Base-by-base conservation (phyloP, 169 alveolate genomes). In the Ichthyophthirius multifiliis region DNA sequence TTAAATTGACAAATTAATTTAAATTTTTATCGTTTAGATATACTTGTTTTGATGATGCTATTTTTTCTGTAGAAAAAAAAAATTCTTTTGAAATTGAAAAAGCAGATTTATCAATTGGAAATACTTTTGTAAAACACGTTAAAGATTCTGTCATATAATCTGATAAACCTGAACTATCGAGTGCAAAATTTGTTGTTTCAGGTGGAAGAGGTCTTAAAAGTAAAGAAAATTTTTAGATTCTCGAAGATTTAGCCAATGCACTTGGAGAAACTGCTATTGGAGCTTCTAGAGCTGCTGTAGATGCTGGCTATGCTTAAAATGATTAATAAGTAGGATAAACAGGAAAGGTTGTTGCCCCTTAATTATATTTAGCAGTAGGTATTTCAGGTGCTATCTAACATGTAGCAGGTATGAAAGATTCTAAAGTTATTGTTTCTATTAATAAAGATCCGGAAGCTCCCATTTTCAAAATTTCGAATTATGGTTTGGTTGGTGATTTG, bases 301-400 rank as follows among this genome's bases (percentile, higher is more conserved):
- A 81, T 71, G 94, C 94, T 20, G 94, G 94, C 43, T 85, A 62
- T 77, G 94, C 85, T 23, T 65, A 87, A 5, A 89, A 89, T 48
- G 94, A 89, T 63, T 47, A 82, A 43, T 89, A 94, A 90, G 92
- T 95, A 20, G 98, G 98, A 12, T 91, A 95, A 80, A 95, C 97
- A 13, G 98, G 98, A 10, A 95, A 95, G 78, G 96, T 94, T 20
- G 98, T 95, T 30, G 97, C 97, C 2, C 98, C 98, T 5, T 90
- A 94, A 46, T 89, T 94, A 35, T 95, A 95, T 88, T 65, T 95
- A 9, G 97, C 97, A 9, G 92, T 94, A 32, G 98, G 98, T 46
- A 86, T 95, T 64, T 90, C 96, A 55, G 98, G 98, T 67, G 98
- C 98, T 34, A 92, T 91, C 83, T 92, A 95, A 78, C 98, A 95